Base-by-base conservation (phyloP, 2,329 filamentous ascomycete species). In the Ascochyta clinopodiicola region DNA sequence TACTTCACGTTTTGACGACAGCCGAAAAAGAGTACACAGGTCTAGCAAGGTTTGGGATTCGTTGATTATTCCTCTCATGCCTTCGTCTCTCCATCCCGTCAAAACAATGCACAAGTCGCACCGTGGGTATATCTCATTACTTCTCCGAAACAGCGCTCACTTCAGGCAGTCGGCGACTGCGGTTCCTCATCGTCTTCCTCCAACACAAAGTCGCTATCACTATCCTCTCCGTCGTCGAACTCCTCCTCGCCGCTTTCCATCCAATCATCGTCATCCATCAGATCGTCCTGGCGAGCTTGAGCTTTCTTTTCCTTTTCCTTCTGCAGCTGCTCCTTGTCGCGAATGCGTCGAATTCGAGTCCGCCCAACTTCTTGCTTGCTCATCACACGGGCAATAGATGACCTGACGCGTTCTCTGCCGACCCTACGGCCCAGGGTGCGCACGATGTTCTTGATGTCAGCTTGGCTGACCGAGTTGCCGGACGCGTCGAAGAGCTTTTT, bases 401-500 rank as follows among this genome's bases (percentile, higher is more conserved):
- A 39, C 29, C 51, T 44, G 4, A 61, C 34, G 10, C 19, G 35
- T 2, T 44, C 31, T 25, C 56, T 46, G 2, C 44, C 45, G 21
- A 32, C 19, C 9, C 15, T 3, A 22, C 19, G 32, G 25, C 38
- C 8, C 24, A 54, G 7, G 19, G 7, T 3, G 13, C 19, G 25
- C 13, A 48, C 15, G 12, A 54, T 22, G 12, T 19, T 24, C 15
- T 34, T 25, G n/a, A 44, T 38, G 12, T 54, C 44, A 0, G 25
- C 15, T 29, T 54, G 31, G 22, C 19, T 47, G 51, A 48, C 36
- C 12, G 31, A 13, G 27, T 21, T 38, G n/a, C 32, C 35, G 3
- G 38, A 40, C 2, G 43, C 21, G 12, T 65, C 48, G 36, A 63
- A 67, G 6, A 69, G 55, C 7, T 59, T 44, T 44, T 56, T 57